These are phyloP conservation scores for Pythium coloratum DNA, from an alignment of 352 stramenopile genomes.

Conservation along the genomic window DNA sequence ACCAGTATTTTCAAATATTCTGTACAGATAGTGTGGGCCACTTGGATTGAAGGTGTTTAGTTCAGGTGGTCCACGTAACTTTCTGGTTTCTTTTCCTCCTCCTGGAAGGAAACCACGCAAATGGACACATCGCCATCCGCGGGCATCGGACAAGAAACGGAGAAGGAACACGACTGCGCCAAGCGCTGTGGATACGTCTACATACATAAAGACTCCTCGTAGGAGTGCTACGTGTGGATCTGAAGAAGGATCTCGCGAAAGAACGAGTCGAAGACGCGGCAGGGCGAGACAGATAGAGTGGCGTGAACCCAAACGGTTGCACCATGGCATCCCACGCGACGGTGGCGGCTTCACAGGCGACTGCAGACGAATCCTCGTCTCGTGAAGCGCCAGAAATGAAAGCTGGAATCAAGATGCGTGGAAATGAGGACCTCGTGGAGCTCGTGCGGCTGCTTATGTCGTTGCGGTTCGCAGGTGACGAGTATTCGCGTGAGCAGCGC, in stretches of 20 bases:
- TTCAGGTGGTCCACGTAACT: not conserved
- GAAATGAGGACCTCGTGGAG: slow-evolving; percentile 8
- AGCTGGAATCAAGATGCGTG: not conserved
- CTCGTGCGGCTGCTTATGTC: slow-evolving; percentile 27
- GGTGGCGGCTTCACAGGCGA: not conserved
- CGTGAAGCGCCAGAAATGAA: not conserved
- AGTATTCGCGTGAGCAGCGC: not conserved
- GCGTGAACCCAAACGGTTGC: not conserved
- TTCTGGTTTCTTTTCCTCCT: slow-evolving; percentile 6
- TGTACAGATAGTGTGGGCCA: not conserved
- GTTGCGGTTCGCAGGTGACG: slow-evolving; percentile 23
- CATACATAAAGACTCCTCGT: not conserved
- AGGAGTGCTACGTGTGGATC: not conserved
- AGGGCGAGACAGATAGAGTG: not conserved
- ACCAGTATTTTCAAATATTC: slow-evolving; percentile 1
- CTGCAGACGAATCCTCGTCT: not conserved
- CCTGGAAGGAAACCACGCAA: not conserved
- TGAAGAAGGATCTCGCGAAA: not conserved
- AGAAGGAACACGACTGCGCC: not conserved
- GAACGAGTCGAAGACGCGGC: not conserved
- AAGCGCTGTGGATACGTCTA: not conserved
- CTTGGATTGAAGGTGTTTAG: not conserved
- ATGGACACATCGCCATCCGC: not conserved
- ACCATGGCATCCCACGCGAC: not conserved
- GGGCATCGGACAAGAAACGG: not conserved